Base-by-base conservation (phyloP, 2,329 filamentous ascomycete genomes). In the Tolypocladium sp. region DNA sequence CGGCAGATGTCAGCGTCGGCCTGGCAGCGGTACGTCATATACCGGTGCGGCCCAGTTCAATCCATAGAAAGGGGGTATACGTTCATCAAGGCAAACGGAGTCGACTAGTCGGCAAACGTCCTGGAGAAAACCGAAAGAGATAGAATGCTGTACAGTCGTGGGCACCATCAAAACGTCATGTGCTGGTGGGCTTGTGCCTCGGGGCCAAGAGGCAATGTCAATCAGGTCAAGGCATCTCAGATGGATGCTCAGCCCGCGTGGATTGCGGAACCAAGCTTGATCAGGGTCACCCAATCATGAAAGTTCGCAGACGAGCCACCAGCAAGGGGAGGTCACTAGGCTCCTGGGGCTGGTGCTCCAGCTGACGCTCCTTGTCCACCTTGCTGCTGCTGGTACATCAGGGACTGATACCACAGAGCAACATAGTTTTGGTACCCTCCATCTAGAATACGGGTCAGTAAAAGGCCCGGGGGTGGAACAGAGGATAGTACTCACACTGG, bases 371-470 rank as follows among this genome's bases (percentile, higher is more conserved):
- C 72, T 65, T 74, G 68, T 62, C 74, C 72, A 61, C 72, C 71
- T 63, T 72, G 69, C 57, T 76, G 74, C 61, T 74, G 76, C 65
- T 77, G 74, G 63, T 75, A 75, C 69, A 77, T 71, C 69, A 82
- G 68, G 37, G 88, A 89, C 69, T 90, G 86, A 75, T 91, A 92
- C 90, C 90, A 94, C 66, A 92, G 79, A 46, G 88, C 84, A 60
- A 91, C 75, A 70, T 93, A 94, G 66, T 88, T 88, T 66, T 92
- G 83, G 73, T 93, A 93, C 61, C 90, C 90, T 64, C 90, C 90
- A 74, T 92, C 84, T 87, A 61, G 70, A 57, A 10, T 20, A 10
- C 35, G 8, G 63, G 71, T 71, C 65, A 62, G 63, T 15, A 25
- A 58, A 53, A 58, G 12, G 15, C 33, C 13, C 35, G n/a, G n/a